phyloP scores from a whole-genome alignment of 2,329 filamentous ascomycete species.

The Cordyceps farinosa region DNA sequence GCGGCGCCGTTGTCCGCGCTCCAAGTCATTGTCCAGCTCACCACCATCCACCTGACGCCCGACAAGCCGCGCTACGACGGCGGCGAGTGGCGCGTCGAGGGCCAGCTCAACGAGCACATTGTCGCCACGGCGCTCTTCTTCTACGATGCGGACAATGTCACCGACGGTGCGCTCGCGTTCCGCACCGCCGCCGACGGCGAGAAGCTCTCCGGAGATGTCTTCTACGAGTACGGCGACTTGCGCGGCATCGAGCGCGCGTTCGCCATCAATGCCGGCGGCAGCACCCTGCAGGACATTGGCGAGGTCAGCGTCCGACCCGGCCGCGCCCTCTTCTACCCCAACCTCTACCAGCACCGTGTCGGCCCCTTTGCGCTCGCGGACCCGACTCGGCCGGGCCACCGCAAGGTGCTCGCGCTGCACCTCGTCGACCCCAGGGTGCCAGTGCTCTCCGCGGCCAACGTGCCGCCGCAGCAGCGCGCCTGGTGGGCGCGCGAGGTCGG shows the following conservation, averaged over 20 bases:
- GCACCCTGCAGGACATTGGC: slow-evolving; percentile 39
- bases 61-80: slow-evolving; percentile 52
- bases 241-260: slow-evolving; percentile 34
- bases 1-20: slow-evolving; percentile 33
- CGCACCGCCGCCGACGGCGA: slow-evolving; percentile 38
- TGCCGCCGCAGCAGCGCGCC: slow-evolving; percentile 41
- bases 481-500: slow-evolving; percentile 30
- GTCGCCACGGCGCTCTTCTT: slow-evolving; percentile 61
- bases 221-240: slow-evolving; percentile 33
- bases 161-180: slow-evolving; percentile 48
- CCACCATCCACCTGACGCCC: slow-evolving; percentile 58
- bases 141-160: slow-evolving; percentile 59
- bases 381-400: slow-evolving; percentile 49
- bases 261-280: slow-evolving; percentile 25
- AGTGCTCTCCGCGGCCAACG: slow-evolving; percentile 41
- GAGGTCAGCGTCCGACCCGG: slow-evolving; percentile 43
- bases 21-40: slow-evolving; percentile 62
- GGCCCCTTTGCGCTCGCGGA: slow-evolving; percentile 51
- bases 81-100: slow-evolving; percentile 55
- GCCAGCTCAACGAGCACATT: slow-evolving; percentile 59
- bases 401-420: slow-evolving; percentile 58
- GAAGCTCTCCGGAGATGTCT: slow-evolving; percentile 24
- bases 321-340: slow-evolving; percentile 55
- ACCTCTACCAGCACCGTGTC: slow-evolving; percentile 50
- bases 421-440: slow-evolving; percentile 54